phyloP scores from a whole-genome alignment of 441 rosid species.

The Breynia disticha region DNA sequence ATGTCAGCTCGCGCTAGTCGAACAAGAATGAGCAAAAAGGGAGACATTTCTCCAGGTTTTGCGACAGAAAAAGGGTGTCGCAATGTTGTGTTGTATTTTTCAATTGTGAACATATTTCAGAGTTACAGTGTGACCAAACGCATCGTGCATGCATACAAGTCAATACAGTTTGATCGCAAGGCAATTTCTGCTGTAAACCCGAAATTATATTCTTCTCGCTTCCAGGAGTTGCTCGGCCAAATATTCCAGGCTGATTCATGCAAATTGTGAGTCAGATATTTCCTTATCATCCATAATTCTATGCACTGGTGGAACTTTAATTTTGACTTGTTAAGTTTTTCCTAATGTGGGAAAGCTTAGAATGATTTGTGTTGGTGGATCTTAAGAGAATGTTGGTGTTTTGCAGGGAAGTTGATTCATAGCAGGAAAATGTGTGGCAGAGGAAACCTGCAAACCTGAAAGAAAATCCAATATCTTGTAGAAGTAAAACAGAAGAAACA shows the following conservation, averaged over 20 bases:
- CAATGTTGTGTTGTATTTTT: conserved; percentile 30
- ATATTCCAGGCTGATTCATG: conserved; percentile 26
- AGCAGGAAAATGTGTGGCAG: no score
- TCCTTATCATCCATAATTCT: no score
- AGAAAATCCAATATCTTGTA: no score
- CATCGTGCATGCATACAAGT: conserved; percentile 45
- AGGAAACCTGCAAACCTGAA: no score
- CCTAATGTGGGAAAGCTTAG: no score
- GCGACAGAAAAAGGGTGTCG: conserved; percentile 17
- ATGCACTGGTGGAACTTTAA: no score
- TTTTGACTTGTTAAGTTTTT: no score
- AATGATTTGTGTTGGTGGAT: no score
- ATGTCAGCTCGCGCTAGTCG: conserved; percentile 38
- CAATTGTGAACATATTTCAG: conserved; percentile 40
- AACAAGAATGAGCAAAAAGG: conserved; percentile 8
- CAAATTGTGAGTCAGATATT: not conserved
- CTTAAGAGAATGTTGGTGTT: no score
- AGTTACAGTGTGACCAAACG: conserved; percentile 36
- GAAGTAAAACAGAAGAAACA: no score
- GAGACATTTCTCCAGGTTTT: not conserved
- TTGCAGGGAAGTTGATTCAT: no score
- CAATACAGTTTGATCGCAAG: conserved; percentile 33
- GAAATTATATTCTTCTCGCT: conserved; percentile 38
- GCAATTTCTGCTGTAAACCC: conserved; percentile 47
- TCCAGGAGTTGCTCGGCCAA: conserved; percentile 34